phyloP scores from a whole-genome alignment of 139 green algal species.

The Bryopsis sp. region DNA sequence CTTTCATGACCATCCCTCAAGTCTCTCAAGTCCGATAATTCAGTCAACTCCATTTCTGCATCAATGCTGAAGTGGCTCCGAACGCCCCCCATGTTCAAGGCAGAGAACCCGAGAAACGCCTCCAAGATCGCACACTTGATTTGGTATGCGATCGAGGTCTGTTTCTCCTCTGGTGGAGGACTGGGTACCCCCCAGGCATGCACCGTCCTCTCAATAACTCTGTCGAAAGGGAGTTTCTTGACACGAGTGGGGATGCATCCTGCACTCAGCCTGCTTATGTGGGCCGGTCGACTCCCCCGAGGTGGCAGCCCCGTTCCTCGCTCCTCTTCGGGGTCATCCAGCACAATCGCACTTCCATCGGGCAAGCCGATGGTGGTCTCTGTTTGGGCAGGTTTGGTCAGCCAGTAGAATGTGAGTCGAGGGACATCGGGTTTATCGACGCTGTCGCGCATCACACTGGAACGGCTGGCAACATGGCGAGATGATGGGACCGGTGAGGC shows the following conservation, averaged over 20 bases:
- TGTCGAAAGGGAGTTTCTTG: not conserved
- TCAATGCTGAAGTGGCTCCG: not conserved
- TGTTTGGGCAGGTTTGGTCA: conserved; percentile 5
- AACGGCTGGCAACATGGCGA: not conserved
- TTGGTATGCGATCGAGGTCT: not conserved
- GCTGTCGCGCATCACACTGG: not conserved
- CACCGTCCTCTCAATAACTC: not conserved
- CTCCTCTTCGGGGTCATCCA: conserved; percentile 6
- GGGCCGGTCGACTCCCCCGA: not conserved
- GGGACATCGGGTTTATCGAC: not conserved
- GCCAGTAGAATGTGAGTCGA: conserved; percentile 10
- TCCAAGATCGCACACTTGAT: conserved; percentile 14
- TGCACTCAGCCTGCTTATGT: not conserved
- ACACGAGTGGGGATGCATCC: not conserved
- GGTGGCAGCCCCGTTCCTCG: not conserved
- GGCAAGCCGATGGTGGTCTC: conserved; percentile 5
- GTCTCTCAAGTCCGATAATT: too few relatives aligned
- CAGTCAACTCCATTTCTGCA: not conserved
- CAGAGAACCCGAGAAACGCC: conserved; percentile 1
- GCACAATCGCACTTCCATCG: conserved; percentile 12
- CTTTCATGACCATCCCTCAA: conserved; percentile 9
- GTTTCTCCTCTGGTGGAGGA: not conserved
- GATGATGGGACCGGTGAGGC: not conserved
- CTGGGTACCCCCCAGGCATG: not conserved
- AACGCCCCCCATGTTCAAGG: not conserved